phyloP scores from a whole-genome alignment of 202 grass and related monocot genomes.

The Hordeum pubiflorum region DNA sequence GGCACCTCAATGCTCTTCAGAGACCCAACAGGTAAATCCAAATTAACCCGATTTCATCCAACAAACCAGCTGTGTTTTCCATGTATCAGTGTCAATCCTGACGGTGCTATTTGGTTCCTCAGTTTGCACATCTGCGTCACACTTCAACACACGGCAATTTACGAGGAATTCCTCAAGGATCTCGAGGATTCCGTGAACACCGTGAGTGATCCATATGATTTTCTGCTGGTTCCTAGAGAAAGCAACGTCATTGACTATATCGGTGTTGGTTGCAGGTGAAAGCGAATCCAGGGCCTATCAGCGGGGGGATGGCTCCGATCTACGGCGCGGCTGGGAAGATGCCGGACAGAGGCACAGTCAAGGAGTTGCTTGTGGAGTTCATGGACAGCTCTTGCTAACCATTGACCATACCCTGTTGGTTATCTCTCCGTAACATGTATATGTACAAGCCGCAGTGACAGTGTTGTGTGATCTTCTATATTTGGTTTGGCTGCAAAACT shows the following conservation, averaged over 20 bases:
- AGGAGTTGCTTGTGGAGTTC: slow-evolving; percentile 79
- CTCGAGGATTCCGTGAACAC: slow-evolving; percentile 55
- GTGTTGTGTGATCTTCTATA: slow-evolving; percentile 10
- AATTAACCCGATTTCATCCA: background rate
- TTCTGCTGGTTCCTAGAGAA: background rate
- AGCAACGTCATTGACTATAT: background rate
- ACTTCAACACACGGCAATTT: slow-evolving; percentile 58
- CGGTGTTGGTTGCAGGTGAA: slow-evolving; percentile 38
- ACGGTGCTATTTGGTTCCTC: slow-evolving; percentile 29
- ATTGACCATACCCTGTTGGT: background rate
- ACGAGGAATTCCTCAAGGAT: slow-evolving; percentile 61
- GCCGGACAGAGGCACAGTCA: slow-evolving; percentile 85
- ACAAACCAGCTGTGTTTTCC: background rate
- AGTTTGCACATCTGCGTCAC: slow-evolving; percentile 95
- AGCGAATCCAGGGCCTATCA: slow-evolving; percentile 81
- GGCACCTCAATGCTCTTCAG: slow-evolving; percentile 75
- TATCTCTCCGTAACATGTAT: background rate
- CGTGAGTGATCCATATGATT: slow-evolving; percentile 39
- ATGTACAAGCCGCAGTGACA: background rate
- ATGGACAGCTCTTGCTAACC: slow-evolving; percentile 87
- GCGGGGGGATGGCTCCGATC: slow-evolving; percentile 66
- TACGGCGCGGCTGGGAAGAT: slow-evolving; percentile 95
- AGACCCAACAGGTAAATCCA: slow-evolving; percentile 74
- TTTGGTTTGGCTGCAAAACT: background rate
- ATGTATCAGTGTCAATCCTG: background rate